Percentiles rank a stretch among this genome's conserved stretches.
Conservation (phyloP, 208 protist genomes). For the Wallacemonas sp. region DNA sequence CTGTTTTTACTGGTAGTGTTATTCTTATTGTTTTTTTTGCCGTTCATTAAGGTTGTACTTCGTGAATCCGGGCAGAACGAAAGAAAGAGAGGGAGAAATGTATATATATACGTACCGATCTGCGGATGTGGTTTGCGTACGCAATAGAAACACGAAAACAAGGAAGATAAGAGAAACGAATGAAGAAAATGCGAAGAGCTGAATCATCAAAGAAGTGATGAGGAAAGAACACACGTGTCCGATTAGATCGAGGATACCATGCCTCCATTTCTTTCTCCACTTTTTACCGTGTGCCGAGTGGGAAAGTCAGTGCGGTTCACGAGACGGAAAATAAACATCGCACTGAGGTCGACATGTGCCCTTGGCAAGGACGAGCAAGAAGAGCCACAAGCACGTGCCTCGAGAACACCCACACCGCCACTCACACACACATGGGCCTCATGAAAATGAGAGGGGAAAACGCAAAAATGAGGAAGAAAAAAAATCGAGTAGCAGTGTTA, state of each 20-base stretch:
- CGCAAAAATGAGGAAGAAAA: not conserved
- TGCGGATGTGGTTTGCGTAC: not conserved
- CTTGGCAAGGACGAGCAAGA: too few relatives aligned
- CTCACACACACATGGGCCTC: not conserved
- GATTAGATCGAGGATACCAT: not conserved
- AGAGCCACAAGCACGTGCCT: too few relatives aligned
- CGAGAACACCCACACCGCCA: too few relatives aligned
- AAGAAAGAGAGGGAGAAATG: not conserved
- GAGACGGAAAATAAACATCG: too few relatives aligned
- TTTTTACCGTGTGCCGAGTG: not conserved
- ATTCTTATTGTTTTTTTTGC: too few relatives aligned
- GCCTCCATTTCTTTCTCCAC: not conserved
- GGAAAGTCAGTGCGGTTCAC: too few relatives aligned
- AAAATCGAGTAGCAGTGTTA: not conserved
- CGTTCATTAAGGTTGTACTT: too few relatives aligned
- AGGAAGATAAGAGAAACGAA: constrained; percentile 1
- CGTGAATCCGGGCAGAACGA: too few relatives aligned
- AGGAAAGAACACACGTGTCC: not conserved
- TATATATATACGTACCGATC: not conserved
- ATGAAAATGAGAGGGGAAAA: not conserved
- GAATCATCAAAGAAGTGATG: not conserved
- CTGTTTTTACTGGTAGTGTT: too few relatives aligned
- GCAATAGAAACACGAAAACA: not conserved
- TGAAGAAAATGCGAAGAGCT: not conserved
- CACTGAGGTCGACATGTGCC: too few relatives aligned